Base-by-base conservation (phyloP, 2,329 filamentous ascomycete species). In the Bretziella fagacearum region DNA sequence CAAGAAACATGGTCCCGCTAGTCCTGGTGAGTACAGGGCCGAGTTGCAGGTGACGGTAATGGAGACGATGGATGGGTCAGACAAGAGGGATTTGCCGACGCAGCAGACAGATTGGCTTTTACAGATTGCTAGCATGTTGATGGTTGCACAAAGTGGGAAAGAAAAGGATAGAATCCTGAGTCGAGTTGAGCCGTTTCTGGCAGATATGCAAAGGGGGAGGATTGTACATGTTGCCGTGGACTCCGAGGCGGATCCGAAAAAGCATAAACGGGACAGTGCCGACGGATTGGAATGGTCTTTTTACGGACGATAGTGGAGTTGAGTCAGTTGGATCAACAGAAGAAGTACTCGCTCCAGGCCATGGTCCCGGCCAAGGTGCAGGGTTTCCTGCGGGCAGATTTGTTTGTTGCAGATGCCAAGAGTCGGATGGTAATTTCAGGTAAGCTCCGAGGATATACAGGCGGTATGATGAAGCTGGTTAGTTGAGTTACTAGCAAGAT, bases 341-440 rank as follows among this genome's bases (percentile, higher is more conserved):
- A 58, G 58, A 17, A 52, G 62, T 15, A 63, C 70, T 17, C 62
- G 68, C 11, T 64, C 70, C 0, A 58, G 6, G 74, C 74, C 0
- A 56, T 63, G 17, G 68, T 76, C 3, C 68, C 73, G 0, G 54
- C 60, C 17, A 70, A 71, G 1, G 62, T 70, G 1, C 66, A 69
- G 35, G 76, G 79, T 1, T 56, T 74, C 35, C 58, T 74, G 10
- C 64, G 75, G 33, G 78, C 82, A 69, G 72, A 73, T 51, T 93
- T 84, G 0, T 71, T 77, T 15, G 86, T 82, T 56, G 82, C 83
- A 0, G 77, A 75, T 15, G 74, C 80, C 0, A 75, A 81, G 41
- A 87, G 89, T 6, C 95, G 86, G 86, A 76, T 75, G 10, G 65
- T 96, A 10, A 78, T 95, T 53, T 89, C 82, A 32, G 75, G 75